Evolutionary conservation across 306 rosid species (phyloP).

Genomic region (Arachis hypogaea): DNA sequence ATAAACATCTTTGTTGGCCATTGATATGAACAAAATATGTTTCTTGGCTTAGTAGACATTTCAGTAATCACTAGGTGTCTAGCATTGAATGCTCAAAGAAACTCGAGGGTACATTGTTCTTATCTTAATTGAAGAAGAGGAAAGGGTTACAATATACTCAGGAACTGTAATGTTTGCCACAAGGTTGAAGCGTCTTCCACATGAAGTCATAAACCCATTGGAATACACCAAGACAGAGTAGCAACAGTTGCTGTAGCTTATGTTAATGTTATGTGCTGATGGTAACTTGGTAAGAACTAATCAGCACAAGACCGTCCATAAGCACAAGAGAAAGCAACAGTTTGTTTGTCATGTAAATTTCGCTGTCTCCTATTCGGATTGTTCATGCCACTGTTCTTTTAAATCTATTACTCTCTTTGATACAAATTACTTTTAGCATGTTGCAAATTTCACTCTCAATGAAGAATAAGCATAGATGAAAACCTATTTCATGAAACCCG

Average conservation of each 20-base stretch:
- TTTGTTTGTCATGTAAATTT: neutral
- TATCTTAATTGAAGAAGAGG: neutral
- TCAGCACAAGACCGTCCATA: constrained; percentile 59
- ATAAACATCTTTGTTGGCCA: constrained; percentile 23
- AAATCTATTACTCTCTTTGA: constrained; percentile 11
- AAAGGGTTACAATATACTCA: neutral
- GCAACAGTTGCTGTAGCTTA: constrained; percentile 51
- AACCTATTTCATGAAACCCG: neutral
- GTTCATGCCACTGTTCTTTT: neutral
- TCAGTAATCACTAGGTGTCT: constrained; percentile 1
- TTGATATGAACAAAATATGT: constrained; percentile 4
- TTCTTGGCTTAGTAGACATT: constrained; percentile 20
- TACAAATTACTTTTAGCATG: neutral
- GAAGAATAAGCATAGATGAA: neutral
- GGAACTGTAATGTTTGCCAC: constrained; percentile 40
- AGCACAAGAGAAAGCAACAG: constrained; percentile 40
- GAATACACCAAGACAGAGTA: constrained; percentile 28
- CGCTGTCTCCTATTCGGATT: neutral
- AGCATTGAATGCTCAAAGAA: constrained; percentile 2
- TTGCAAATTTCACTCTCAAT: neutral
- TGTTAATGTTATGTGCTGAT: constrained; percentile 57
- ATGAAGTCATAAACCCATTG: neutral
- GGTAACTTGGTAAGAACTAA: constrained; percentile 29
- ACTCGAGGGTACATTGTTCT: neutral
- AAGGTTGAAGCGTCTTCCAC: constrained; percentile 24